A percentile compares a stretch with the other conserved stretches of the same genome.
These are phyloP conservation scores for Biscogniauxia mediterranea DNA, from an alignment of 2,329 filamentous ascomycete species.

Conservation along the genomic window DNA sequence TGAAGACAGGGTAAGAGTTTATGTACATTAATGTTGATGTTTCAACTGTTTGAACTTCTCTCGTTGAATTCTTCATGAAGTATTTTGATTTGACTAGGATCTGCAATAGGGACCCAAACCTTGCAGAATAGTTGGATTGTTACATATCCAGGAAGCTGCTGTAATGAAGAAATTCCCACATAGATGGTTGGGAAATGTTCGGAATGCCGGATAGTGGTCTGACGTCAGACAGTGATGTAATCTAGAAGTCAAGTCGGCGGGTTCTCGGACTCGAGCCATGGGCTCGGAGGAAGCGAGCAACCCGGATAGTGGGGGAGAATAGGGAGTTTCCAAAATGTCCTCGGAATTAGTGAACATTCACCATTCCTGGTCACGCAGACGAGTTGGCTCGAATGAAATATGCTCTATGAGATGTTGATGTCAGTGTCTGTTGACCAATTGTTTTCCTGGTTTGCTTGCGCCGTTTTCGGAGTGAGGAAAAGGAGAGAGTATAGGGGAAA, in stretches of 20 bases:
- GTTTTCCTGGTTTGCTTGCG: background rate
- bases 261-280: constrained; percentile 16
- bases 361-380: constrained; percentile 20
- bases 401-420: constrained; percentile 23
- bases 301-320: constrained; percentile 16
- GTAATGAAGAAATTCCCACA: background rate
- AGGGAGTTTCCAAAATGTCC: constrained; percentile 12
- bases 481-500: background rate
- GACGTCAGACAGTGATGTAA: background rate
- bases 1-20: background rate
- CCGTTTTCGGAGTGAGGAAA: background rate
- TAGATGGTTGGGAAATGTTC: background rate
- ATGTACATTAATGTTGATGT: constrained; percentile 2
- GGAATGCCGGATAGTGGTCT: background rate
- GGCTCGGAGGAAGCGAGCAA: constrained; percentile 22
- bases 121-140: background rate
- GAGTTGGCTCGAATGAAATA: constrained; percentile 35
- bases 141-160: background rate
- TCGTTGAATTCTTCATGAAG: background rate
- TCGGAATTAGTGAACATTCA: background rate
- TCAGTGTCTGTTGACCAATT: constrained; percentile 10
- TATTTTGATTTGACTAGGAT: background rate
- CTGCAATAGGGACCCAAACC: background rate
- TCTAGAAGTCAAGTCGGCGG: background rate
- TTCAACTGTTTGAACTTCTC: background rate